Conservation (phyloP, 1,284 basidiomycete species). For the Flammula alnicola region DNA sequence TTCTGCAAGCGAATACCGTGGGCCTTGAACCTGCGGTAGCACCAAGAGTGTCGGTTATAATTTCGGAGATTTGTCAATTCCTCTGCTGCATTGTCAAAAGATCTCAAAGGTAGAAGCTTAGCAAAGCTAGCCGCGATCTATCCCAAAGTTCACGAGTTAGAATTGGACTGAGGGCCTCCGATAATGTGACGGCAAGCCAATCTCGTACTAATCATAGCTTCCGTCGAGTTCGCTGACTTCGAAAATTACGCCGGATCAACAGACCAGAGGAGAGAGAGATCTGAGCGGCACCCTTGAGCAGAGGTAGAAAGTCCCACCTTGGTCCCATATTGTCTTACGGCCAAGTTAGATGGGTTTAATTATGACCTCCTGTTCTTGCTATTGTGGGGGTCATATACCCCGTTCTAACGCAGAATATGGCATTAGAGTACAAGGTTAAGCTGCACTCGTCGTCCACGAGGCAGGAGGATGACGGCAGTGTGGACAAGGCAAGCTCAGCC, state of each 20-base stretch:
- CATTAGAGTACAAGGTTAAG: conserved; percentile 18
- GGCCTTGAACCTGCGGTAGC: conserved; percentile 5
- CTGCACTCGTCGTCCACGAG: conserved; percentile 11
- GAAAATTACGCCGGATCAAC: conserved; percentile 23
- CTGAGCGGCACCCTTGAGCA: no score
- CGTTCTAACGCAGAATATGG: conserved; percentile 4
- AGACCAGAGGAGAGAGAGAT: no score
- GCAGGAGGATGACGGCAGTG: conserved; percentile 14
- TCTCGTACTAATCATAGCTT: no score
- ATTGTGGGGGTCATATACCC: no score
- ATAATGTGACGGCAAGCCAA: conserved; percentile 8
- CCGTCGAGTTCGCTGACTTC: conserved; percentile 15
- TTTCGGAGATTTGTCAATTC: conserved; percentile 23
- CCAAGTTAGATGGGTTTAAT: no score
- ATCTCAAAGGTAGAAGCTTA: conserved; percentile 4
- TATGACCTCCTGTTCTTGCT: no score
- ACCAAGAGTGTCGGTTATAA: conserved; percentile 16
- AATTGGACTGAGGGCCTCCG: conserved; percentile 5
- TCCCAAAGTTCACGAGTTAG: conserved; percentile 16
- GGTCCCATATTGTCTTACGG: no score
- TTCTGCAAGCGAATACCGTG: not conserved
- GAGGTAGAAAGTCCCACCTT: no score
- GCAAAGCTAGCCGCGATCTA: conserved; percentile 18
- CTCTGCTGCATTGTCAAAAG: conserved; percentile 6
- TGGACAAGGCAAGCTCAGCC: conserved; percentile 10